phyloP scores from a whole-genome alignment of 2,329 filamentous ascomycete genomes.

The Sporothrix variecibatus region DNA sequence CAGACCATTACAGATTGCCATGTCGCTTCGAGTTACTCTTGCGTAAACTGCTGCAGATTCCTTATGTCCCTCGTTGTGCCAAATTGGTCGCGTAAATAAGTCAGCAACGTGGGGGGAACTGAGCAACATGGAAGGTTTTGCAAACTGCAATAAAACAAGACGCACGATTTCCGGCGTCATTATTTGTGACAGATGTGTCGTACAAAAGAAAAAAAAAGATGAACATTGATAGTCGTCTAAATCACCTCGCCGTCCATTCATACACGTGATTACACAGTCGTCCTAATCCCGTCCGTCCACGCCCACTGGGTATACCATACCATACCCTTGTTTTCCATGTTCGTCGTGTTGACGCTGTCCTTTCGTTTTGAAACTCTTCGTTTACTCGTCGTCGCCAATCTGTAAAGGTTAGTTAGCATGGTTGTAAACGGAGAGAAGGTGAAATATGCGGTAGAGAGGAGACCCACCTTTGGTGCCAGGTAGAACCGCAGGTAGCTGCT shows the following conservation, averaged over 20 bases:
- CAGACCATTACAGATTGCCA: background rate
- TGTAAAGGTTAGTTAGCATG: constrained; percentile 32
- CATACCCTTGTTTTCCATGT: constrained; percentile 1
- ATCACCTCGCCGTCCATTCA: constrained; percentile 18
- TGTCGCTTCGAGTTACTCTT: background rate
- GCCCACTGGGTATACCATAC: constrained; percentile 4
- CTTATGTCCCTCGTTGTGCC: background rate
- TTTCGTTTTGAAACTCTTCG: background rate
- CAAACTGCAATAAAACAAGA: background rate
- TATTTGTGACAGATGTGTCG: background rate
- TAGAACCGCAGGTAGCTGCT: constrained; percentile 96
- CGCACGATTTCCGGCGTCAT: background rate
- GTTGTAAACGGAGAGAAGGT: background rate
- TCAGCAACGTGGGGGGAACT: background rate
- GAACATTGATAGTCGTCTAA: constrained; percentile 14
- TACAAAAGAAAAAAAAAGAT: background rate
- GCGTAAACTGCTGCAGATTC: background rate
- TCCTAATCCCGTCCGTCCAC: background rate
- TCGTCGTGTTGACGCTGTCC: constrained; percentile 29
- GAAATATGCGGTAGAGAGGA: background rate
- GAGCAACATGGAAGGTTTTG: background rate
- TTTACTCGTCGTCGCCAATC: constrained; percentile 45
- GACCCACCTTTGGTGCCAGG: constrained; percentile 87
- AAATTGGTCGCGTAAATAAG: background rate
- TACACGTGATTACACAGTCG: background rate